Conservation (phyloP, 106 monocot genomes). For the Gastrodia elata region DNA sequence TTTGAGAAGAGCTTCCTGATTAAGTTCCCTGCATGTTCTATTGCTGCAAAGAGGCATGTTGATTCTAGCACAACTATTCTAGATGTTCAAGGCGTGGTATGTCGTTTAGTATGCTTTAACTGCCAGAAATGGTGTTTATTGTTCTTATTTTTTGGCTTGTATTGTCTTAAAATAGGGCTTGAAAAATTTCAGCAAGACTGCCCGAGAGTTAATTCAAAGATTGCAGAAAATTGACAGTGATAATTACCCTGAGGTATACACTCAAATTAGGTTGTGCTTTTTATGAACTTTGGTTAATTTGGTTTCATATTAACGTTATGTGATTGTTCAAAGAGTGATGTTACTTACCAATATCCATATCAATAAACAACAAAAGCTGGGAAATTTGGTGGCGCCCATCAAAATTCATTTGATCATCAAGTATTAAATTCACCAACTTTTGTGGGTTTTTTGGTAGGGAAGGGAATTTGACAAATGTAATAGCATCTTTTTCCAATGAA, state of each 20-base stretch:
- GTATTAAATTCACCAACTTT: too few species aligned
- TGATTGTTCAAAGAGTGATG: too few species aligned
- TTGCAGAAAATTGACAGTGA: slow-evolving; percentile 51
- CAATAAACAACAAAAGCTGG: too few species aligned
- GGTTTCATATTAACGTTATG: not conserved
- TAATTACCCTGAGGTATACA: slow-evolving; percentile 50
- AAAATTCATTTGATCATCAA: too few species aligned
- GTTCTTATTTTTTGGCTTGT: not conserved
- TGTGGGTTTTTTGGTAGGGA: too few species aligned
- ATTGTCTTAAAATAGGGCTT: slow-evolving; percentile 20
- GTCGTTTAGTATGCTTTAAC: not conserved
- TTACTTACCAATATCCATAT: too few species aligned
- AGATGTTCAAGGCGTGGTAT: slow-evolving; percentile 75
- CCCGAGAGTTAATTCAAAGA: slow-evolving; percentile 36
- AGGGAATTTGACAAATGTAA: too few species aligned
- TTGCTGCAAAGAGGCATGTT: slow-evolving; percentile 55
- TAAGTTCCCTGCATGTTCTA: slow-evolving; percentile 65
- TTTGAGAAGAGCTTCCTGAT: slow-evolving; percentile 48
- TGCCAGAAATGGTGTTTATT: not conserved
- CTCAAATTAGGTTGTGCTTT: not conserved
- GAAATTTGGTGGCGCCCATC: too few species aligned
- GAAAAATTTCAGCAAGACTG: slow-evolving; percentile 60
- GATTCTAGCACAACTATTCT: slow-evolving; percentile 62
- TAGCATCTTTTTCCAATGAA: not conserved
- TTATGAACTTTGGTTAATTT: slow-evolving; percentile 1